Evolutionary conservation across 2,329 filamentous ascomycete genomes (phyloP).

Genomic region (Monascus ruber): DNA sequence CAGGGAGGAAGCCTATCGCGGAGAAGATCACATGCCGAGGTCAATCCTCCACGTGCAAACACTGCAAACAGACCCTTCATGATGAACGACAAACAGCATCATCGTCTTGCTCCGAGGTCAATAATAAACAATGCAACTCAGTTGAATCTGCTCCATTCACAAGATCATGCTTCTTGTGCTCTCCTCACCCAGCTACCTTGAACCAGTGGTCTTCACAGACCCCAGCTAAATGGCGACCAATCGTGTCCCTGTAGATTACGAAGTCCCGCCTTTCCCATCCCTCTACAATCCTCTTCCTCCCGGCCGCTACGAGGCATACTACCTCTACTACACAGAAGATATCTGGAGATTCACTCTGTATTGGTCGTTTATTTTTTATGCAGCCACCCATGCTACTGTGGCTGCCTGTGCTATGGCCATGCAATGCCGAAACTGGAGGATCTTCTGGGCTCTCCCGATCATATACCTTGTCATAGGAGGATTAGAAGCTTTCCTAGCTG

Average conservation of each 20-base stretch:
- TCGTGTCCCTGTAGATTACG: constrained; percentile 48
- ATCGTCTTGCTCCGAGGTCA: neutral
- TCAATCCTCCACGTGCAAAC: neutral
- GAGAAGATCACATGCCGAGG: no score
- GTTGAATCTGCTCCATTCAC: no score
- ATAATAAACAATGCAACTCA: no score
- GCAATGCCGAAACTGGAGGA: constrained; percentile 42
- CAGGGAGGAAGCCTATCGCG: no score
- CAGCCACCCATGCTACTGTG: constrained; percentile 61
- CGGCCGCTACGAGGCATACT: constrained; percentile 43
- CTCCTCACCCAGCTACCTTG: constrained; percentile 1
- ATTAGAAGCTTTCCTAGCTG: constrained; percentile 65
- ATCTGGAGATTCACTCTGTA: constrained; percentile 79
- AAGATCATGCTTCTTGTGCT: neutral
- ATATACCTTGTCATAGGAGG: constrained; percentile 61
- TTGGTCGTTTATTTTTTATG: constrained; percentile 76
- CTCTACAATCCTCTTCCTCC: constrained; percentile 63
- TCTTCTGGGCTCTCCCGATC: constrained; percentile 60
- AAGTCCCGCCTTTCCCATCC: constrained; percentile 63
- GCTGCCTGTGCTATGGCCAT: constrained; percentile 61
- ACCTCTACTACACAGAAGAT: constrained; percentile 63
- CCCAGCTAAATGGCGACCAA: constrained; percentile 21
- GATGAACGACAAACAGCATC: neutral
- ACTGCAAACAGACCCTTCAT: neutral
- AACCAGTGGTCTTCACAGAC: constrained; percentile 1